These are phyloP conservation scores for Alternaria sp. DNA, from an alignment of 2,329 filamentous ascomycete species.

Conservation along the genomic window DNA sequence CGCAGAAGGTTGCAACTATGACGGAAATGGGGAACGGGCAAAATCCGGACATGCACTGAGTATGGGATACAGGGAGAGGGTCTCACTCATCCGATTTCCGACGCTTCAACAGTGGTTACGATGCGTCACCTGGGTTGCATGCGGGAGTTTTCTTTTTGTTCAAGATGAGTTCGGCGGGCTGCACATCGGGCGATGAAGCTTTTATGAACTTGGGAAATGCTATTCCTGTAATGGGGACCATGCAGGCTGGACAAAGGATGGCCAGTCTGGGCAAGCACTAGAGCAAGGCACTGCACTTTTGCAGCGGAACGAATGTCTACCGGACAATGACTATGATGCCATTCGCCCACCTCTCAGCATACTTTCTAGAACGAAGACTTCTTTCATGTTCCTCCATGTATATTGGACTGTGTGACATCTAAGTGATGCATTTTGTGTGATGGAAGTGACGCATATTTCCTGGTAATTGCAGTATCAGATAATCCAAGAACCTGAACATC, in stretches of 20 bases:
- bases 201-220: conserved; percentile 12
- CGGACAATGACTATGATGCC: conserved; percentile 31
- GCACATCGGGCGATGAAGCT: conserved; percentile 28
- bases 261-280: conserved; percentile 32
- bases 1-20: conserved; percentile 39
- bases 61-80: conserved; percentile 41
- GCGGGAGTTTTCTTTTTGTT: conserved; percentile 46
- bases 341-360: conserved; percentile 32
- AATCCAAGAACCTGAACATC: background rate
- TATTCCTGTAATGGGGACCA: conserved; percentile 15
- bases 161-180: conserved; percentile 35
- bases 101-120: conserved; percentile 36
- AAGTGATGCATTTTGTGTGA: background rate
- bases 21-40: conserved; percentile 38
- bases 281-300: conserved; percentile 20
- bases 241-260: conserved; percentile 20
- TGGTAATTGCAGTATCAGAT: background rate
- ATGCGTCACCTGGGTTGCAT: conserved; percentile 46
- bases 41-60: conserved; percentile 41
- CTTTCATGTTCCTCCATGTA: background rate
- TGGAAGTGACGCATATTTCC: background rate
- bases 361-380: conserved; percentile 19
- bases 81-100: conserved; percentile 31
- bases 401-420: background rate
- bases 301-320: conserved; percentile 22